Evolutionary conservation across 2,329 filamentous ascomycete genomes (phyloP), one percentile per base, ranked within the genome.

Genomic region (Penicillium fuscoglaucum): DNA sequence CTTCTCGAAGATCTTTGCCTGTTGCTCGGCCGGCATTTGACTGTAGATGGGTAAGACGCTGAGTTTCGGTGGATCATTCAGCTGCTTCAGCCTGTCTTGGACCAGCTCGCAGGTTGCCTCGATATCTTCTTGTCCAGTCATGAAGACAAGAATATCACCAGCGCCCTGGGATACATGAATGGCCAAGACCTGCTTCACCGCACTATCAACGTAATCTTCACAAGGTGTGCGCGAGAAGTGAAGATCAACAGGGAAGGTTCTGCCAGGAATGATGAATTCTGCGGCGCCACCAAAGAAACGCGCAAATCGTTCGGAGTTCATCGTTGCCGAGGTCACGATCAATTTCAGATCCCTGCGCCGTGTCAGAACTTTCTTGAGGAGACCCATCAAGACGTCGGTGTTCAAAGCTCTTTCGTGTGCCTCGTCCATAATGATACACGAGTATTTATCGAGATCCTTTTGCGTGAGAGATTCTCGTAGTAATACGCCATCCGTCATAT

Each of bases 381-480:
- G 79, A 0, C 95, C 95, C 90, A 99, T 96, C 15, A 99, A 79
- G 19, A 99, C 93, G 74, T 99, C 95, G 0, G 95, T 99, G 71
- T 99, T 98, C 50, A 99, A 79, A 1, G 95, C 93, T 74, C 95
- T 86, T 76, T 99, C 95, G 82, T 99, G 95, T 5, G 95, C 96
- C 79, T 99, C 95, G 72, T 99, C 95, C 95, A 99, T 99, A 76
- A 99, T 99, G 68, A 99, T 92, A 73, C 93, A 97, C 15, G 93
- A 96, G 73, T 99, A 99, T 64, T 91, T 90, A 74, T 98, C 95
- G 46, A 99, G 82, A 73, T 99, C 93, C 7, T 89, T 86, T 74
- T 98, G 93, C 59, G 92, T 93, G 12, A 99, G 82, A 6, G 92
- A 97, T 71, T 99, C 96, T 78, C 95, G 86, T 33, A 99, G 83